Conservation (phyloP, 2,329 filamentous ascomycete species). For the Phymatotrichopsis omnivora region DNA sequence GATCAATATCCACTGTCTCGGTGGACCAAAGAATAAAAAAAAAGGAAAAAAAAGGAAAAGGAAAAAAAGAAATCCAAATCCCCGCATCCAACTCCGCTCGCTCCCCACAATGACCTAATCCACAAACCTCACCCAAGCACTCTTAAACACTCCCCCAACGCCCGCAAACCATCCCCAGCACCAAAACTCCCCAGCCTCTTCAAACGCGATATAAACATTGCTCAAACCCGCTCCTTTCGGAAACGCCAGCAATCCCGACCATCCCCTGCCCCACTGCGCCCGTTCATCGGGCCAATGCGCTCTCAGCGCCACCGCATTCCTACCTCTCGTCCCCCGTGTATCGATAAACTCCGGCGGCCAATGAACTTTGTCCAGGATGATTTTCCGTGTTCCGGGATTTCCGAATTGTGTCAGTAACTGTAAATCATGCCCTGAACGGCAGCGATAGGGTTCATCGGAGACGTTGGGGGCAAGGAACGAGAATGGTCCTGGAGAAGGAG, state of each 20-base stretch:
- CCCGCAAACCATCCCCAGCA: constrained; percentile 26
- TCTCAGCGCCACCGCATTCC: constrained; percentile 16
- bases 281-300: constrained; percentile 21
- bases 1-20: too few species aligned
- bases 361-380: constrained; percentile 9
- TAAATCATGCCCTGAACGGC: constrained; percentile 8
- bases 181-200: constrained; percentile 11
- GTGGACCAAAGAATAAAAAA: too few species aligned
- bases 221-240: constrained; percentile 17
- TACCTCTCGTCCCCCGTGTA: not conserved
- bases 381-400: constrained; percentile 9
- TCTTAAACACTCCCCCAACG: constrained; percentile 20
- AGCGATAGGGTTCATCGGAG: not conserved
- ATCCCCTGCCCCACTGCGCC: constrained; percentile 4
- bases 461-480: not conserved
- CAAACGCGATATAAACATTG: constrained; percentile 22
- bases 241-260: constrained; percentile 20
- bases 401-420: constrained; percentile 11
- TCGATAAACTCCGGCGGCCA: constrained; percentile 17
- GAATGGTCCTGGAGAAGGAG: too few species aligned
- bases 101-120: too few species aligned
- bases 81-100: too few species aligned
- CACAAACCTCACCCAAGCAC: constrained; percentile 18
- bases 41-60: too few species aligned
- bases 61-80: too few species aligned